Evolutionary conservation across 2,329 filamentous ascomycete genomes (phyloP).

Genomic region (Hortaea sp.): DNA sequence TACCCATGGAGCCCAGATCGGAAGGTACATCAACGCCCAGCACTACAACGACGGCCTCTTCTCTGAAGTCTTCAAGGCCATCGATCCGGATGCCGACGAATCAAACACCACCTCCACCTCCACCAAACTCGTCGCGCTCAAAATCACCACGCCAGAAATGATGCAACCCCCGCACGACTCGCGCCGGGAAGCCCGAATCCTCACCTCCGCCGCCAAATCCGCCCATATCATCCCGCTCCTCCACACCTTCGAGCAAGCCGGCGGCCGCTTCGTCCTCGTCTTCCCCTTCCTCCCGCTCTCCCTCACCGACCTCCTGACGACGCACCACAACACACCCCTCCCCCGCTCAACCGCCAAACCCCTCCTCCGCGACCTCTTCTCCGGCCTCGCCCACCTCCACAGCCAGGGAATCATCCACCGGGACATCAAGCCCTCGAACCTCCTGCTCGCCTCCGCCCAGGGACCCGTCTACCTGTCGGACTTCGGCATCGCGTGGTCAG

Average conservation of each 20-base stretch:
- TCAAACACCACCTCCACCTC: too few species aligned
- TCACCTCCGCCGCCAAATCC: conserved; percentile 47
- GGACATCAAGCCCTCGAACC: conserved; percentile 86
- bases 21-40: conserved; percentile 46
- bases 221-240: conserved; percentile 57
- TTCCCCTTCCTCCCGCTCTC: conserved; percentile 77
- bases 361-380: conserved; percentile 59
- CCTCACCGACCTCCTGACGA: conserved; percentile 55
- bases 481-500: conserved; percentile 85
- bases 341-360: conserved; percentile 24
- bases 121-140: conserved; percentile 54
- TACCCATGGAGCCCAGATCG: conserved; percentile 35
- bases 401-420: conserved; percentile 71
- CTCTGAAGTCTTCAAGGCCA: conserved; percentile 69
- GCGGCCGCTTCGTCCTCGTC: conserved; percentile 63
- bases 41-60: conserved; percentile 61
- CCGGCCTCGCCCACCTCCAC: conserved; percentile 64
- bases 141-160: conserved; percentile 67
- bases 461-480: conserved; percentile 79
- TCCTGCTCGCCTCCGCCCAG: conserved; percentile 32
- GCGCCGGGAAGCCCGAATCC: conserved; percentile 65
- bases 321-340: conserved; percentile 17
- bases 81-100: conserved; percentile 25
- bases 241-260: conserved; percentile 60
- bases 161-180: conserved; percentile 76